phyloP scores from a whole-genome alignment of 305 asterid species.

The Fraxinus xanthoxyloides region DNA sequence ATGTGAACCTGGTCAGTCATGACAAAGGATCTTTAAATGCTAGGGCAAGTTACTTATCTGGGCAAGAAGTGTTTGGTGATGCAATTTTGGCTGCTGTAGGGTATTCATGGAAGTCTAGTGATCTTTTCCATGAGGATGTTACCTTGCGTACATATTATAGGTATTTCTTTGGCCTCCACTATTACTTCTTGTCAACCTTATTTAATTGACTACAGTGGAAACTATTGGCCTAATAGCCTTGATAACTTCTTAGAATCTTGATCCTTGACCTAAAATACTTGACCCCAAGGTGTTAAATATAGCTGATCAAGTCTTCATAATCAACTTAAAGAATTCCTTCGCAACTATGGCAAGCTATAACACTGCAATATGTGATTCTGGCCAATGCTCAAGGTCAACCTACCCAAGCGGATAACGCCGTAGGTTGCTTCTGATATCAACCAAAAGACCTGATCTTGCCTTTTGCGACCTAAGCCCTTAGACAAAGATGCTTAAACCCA shows the following conservation, averaged over 20 bases:
- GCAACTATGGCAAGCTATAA: not conserved
- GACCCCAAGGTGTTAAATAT: not conserved
- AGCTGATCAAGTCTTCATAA: not conserved
- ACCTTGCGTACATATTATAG: slow-evolving; percentile 65
- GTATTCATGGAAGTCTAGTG: slow-evolving; percentile 70
- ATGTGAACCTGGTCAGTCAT: slow-evolving; percentile 34
- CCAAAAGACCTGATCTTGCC: not conserved
- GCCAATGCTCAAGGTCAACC: not conserved
- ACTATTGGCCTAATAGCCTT: not conserved
- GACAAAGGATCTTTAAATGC: slow-evolving; percentile 52
- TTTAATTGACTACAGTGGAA: not conserved
- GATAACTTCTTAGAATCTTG: not conserved
- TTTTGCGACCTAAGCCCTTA: not conserved
- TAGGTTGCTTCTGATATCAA: not conserved
- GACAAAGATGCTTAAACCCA: not conserved
- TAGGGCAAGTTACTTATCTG: slow-evolving; percentile 73
- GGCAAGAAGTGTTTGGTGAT: slow-evolving; percentile 72
- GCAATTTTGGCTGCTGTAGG: slow-evolving; percentile 86
- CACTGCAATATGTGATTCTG: not conserved
- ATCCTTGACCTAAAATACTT: not conserved
- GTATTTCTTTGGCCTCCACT: slow-evolving; percentile 36
- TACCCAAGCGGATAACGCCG: not conserved
- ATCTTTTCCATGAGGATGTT: slow-evolving; percentile 62
- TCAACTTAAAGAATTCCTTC: not conserved
- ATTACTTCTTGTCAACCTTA: slow-evolving; percentile 6